Percentiles rank a stretch among this genome's conserved stretches.
Evolutionary conservation across 106 monocot species (phyloP).

Genomic region (Acorus calamus): DNA sequence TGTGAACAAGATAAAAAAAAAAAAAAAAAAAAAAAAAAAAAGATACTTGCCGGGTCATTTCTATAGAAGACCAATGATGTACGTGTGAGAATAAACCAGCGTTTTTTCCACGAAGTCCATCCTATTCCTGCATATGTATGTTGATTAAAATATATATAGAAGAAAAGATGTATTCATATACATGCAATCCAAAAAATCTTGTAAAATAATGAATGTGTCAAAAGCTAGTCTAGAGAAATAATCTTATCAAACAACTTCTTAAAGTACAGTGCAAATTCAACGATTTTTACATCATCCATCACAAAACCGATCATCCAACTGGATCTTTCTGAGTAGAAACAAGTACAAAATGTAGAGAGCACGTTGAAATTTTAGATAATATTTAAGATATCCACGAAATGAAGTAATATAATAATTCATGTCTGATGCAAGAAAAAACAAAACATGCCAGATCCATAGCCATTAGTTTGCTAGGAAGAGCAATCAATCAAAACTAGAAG

Average conservation of each 20-base stretch:
- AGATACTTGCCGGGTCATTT: conserved; percentile 60
- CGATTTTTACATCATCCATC: too few relatives aligned
- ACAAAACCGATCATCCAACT: too few relatives aligned
- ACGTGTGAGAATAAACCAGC: conserved; percentile 83
- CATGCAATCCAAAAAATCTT: background rate
- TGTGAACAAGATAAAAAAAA: background rate
- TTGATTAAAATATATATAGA: background rate
- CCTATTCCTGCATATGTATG: conserved; percentile 47
- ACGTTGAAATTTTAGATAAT: too few relatives aligned
- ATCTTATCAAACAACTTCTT: too few relatives aligned
- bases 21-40: too few relatives aligned
- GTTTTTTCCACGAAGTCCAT: conserved; percentile 90
- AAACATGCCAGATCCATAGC: background rate
- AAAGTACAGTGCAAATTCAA: too few relatives aligned
- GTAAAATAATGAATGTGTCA: background rate
- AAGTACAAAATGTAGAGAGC: too few relatives aligned
- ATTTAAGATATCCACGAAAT: too few relatives aligned
- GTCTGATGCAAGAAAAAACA: background rate
- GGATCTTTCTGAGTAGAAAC: too few relatives aligned
- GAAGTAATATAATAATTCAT: too few relatives aligned
- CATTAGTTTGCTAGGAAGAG: background rate
- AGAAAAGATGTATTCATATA: background rate
- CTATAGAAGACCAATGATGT: conserved; percentile 72
- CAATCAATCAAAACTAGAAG: background rate
- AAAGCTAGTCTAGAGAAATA: too few relatives aligned